Conservation (phyloP, 225 moss, liverwort and hornwort species). For the Bryoerythrophyllum caledonicum region DNA sequence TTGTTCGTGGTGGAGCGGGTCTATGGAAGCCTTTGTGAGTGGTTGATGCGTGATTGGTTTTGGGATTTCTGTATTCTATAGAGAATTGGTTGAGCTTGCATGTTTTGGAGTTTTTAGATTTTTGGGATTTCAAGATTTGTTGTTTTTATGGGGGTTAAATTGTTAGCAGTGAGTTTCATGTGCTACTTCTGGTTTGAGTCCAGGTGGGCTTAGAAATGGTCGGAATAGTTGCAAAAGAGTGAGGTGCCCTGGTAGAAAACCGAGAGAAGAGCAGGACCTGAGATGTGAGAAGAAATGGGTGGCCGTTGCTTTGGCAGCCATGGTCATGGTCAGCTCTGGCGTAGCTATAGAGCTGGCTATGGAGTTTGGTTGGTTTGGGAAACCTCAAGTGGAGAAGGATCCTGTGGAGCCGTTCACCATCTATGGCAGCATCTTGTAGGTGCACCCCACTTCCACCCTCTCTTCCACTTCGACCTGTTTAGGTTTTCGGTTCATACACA, state of each 20-base stretch:
- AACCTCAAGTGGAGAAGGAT: constrained; percentile 56
- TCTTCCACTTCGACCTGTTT: not conserved
- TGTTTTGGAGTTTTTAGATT: too few species aligned
- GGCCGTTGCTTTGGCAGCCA: constrained; percentile 42
- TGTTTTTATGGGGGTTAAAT: too few species aligned
- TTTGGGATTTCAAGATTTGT: too few species aligned
- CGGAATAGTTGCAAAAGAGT: constrained; percentile 9
- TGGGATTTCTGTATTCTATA: too few species aligned
- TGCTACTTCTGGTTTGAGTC: constrained; percentile 19
- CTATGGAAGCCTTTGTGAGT: not conserved
- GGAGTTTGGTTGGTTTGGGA: constrained; percentile 60
- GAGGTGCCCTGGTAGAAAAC: constrained; percentile 17
- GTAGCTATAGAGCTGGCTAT: constrained; percentile 36
- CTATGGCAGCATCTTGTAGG: constrained; percentile 78
- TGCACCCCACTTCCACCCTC: too few species aligned
- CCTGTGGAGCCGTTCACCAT: constrained; percentile 74
- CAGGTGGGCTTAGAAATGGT: constrained; percentile 4
- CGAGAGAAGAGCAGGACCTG: not conserved
- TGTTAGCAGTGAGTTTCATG: too few species aligned
- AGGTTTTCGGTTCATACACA: too few species aligned
- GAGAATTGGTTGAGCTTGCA: too few species aligned
- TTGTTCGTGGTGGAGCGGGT: not conserved
- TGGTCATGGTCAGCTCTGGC: constrained; percentile 24
- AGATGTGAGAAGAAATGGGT: constrained; percentile 37
- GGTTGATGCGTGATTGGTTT: not conserved